These are phyloP conservation scores for Trichoderma lentiforme DNA, from an alignment of 2,329 filamentous ascomycete species.

Conservation along the genomic window DNA sequence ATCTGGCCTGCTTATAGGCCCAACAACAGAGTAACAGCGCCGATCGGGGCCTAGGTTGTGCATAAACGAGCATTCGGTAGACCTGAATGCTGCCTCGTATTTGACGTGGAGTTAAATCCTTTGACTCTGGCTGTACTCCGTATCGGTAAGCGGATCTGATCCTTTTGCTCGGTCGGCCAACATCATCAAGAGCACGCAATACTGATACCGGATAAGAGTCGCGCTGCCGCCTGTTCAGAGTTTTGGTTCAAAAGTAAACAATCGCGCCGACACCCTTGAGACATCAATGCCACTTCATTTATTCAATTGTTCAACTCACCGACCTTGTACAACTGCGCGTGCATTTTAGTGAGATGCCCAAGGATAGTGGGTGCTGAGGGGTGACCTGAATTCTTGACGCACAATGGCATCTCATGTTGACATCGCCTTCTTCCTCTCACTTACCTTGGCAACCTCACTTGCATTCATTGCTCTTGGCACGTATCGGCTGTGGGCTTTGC, in stretches of 20 bases:
- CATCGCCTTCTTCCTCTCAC: background rate
- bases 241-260: background rate
- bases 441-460: background rate
- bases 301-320: background rate
- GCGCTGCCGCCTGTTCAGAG: background rate
- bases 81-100: background rate
- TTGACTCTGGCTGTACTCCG: background rate
- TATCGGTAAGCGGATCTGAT: background rate
- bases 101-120: background rate
- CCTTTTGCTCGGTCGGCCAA: background rate
- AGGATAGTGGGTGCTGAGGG: background rate
- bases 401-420: background rate
- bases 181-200: constrained; percentile 8
- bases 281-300: background rate
- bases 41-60: constrained; percentile 1
- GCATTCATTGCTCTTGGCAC: background rate
- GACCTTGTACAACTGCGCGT: background rate
- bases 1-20: background rate
- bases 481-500: background rate
- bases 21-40: background rate
- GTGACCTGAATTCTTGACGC: background rate
- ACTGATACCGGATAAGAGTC: background rate
- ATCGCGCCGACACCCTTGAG: background rate
- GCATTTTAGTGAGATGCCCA: background rate
- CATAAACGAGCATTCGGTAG: constrained; percentile 6